Percentiles rank a stretch among this genome's conserved stretches.
Evolutionary conservation across 2,329 filamentous ascomycete genomes (phyloP).

Genomic region (Venturia oleaginea): DNA sequence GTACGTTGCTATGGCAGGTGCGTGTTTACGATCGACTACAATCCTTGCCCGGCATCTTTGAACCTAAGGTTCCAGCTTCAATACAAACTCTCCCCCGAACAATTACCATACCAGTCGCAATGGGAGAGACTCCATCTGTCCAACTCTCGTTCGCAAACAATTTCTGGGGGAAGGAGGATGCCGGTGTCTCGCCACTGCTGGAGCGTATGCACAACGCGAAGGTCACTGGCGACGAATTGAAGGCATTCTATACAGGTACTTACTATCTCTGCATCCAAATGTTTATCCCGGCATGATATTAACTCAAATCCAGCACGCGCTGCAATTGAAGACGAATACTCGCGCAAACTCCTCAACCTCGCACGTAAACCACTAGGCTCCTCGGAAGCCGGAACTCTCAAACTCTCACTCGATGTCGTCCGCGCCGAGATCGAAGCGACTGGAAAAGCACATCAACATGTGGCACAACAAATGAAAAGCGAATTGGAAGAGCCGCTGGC

Average conservation of each 20-base stretch:
- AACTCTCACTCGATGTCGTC: constrained; percentile 75
- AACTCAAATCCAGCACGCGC: constrained; percentile 56
- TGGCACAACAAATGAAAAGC: constrained; percentile 88
- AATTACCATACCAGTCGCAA: constrained; percentile 38
- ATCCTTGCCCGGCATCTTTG: not conserved
- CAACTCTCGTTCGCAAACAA: constrained; percentile 87
- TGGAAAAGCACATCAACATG: constrained; percentile 84
- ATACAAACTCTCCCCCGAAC: not conserved
- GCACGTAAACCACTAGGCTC: constrained; percentile 85
- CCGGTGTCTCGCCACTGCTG: constrained; percentile 81
- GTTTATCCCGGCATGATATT: not conserved
- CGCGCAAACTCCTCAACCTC: constrained; percentile 76
- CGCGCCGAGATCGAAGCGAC: constrained; percentile 86
- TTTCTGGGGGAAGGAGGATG: constrained; percentile 99
- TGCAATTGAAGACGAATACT: constrained; percentile 93
- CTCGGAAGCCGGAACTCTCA: constrained; percentile 74
- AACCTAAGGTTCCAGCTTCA: not conserved
- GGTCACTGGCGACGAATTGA: constrained; percentile 87
- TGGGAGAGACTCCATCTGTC: constrained; percentile 55
- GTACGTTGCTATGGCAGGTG: not conserved
- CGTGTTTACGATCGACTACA: not conserved
- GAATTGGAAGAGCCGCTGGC: constrained; percentile 89
- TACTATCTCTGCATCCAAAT: constrained; percentile 31
- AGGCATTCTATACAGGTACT: constrained; percentile 76
- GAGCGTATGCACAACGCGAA: constrained; percentile 94